A percentile compares a stretch with the other conserved stretches of the same genome.
These are phyloP conservation scores for Tuber magnatum DNA, from an alignment of 495 filamentous ascomycete species.

Conservation along the genomic window DNA sequence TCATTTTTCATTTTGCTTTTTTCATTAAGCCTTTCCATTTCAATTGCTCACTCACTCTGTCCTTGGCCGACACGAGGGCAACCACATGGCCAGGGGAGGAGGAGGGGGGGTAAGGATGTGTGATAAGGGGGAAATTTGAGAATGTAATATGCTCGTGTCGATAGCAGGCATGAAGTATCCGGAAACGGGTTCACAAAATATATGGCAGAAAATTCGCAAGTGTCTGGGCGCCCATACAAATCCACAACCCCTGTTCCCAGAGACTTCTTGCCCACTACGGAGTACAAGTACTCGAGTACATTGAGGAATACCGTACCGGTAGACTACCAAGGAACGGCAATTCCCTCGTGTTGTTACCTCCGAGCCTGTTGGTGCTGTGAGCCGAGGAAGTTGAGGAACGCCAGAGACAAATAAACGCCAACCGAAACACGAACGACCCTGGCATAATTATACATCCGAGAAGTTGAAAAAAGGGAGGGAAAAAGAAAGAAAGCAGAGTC, in stretches of 20 bases:
- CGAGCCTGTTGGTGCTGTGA: not conserved
- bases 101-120: not conserved
- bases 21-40: not conserved
- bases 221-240: not conserved
- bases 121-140: not conserved
- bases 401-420: constrained; percentile 2
- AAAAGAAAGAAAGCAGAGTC: not conserved
- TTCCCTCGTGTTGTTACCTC: not conserved
- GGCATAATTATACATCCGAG: not conserved
- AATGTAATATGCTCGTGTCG: not conserved
- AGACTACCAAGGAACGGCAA: not conserved
- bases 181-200: not conserved
- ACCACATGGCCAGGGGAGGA: not conserved
- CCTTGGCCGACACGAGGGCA: not conserved
- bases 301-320: not conserved
- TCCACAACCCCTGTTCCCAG: not conserved
- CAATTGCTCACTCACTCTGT: not conserved
- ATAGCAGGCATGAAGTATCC: not conserved
- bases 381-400: not conserved
- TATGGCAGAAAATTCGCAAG: not conserved
- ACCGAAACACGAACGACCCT: not conserved
- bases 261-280: not conserved
- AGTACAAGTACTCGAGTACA: not conserved
- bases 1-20: not conserved
- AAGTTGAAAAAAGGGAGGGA: not conserved